These are phyloP conservation scores for Metschnikowia reukaufii DNA, from an alignment of 805 yeast species.

Conservation along the genomic window DNA sequence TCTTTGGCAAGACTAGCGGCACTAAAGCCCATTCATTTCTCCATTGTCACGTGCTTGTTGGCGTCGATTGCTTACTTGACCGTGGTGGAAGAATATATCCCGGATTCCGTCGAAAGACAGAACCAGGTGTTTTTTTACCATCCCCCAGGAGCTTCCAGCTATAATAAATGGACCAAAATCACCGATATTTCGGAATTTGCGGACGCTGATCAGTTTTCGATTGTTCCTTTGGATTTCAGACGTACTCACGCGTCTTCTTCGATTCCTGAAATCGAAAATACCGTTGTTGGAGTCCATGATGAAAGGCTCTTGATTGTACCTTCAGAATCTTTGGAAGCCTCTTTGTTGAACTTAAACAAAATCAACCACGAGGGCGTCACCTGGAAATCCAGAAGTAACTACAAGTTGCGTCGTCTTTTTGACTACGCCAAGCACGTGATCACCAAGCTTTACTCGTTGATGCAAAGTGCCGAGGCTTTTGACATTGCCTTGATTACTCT, in stretches of 20 bases:
- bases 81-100: conserved; percentile 64
- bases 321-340: conserved; percentile 26
- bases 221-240: conserved; percentile 60
- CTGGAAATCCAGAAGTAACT: conserved; percentile 63
- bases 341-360: conserved; percentile 26
- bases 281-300: conserved; percentile 39
- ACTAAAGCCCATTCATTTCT: conserved; percentile 81
- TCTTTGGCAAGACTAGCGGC: conserved; percentile 63
- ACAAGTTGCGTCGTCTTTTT: conserved; percentile 55
- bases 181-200: conserved; percentile 42
- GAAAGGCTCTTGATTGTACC: conserved; percentile 44
- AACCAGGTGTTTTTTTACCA: conserved; percentile 32
- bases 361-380: conserved; percentile 44
- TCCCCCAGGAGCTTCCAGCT: conserved; percentile 35
- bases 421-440: conserved; percentile 48
- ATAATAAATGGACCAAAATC: conserved; percentile 49
- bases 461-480: conserved; percentile 76
- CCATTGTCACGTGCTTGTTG: conserved; percentile 65
- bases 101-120: conserved; percentile 42
- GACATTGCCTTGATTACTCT: conserved; percentile 76
- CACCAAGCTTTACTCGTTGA: conserved; percentile 42
- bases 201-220: conserved; percentile 46
- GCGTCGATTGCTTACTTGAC: conserved; percentile 82
- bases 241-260: conserved; percentile 37
- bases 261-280: conserved; percentile 42